Evolutionary conservation across 1,139 yeast genomes (phyloP), one percentile per base, ranked within the genome.

Genomic region (Debaryomyces subglobosus): DNA sequence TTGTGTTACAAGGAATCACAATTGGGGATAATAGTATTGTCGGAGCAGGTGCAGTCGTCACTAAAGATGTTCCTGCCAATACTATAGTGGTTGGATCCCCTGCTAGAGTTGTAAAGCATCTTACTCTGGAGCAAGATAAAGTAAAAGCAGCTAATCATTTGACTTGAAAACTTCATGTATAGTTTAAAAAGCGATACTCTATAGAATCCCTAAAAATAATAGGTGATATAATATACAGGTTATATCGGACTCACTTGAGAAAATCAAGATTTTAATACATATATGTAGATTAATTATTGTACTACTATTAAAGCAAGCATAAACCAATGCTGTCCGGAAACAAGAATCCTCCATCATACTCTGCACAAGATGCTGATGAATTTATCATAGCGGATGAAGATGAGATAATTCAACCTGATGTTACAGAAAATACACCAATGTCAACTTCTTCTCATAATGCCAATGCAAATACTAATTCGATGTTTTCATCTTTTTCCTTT

Each of bases 41-140:
- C 43, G 92, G 85, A 5, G 89, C 91, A 5, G 89, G 89, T 3
- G 67, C 84, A 4, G 84, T 85, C 1, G 89, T 86, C 23, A 75
- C 75, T 32, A 78, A 68, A 53, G 80, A 77, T 52, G 75, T 85
- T 18, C 84, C 86, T 1, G 68, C 77, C 6, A 70, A 74, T 49
- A 65, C 78, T 0, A 78, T 85, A 20, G 84, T 77, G 15, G 85
- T 69, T 10, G 91, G 91, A 0, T 72, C 72, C 24, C 91, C 90
- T 0, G 88, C 83, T 2, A 74, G 63, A 53, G 78, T 83, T 5
- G 59, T 81, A 18, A 75, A 68, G 54, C 60, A 53, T 2, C 51
- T 71, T 50, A 51, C 54, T 25, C 59, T 58, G 13, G 50, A 48
- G 23, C 55, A 53, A 23, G 48, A 45, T 5, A 45, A 27, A 15